Conservation (phyloP, 441 rosid genomes). For the Adansonia gregorii region DNA sequence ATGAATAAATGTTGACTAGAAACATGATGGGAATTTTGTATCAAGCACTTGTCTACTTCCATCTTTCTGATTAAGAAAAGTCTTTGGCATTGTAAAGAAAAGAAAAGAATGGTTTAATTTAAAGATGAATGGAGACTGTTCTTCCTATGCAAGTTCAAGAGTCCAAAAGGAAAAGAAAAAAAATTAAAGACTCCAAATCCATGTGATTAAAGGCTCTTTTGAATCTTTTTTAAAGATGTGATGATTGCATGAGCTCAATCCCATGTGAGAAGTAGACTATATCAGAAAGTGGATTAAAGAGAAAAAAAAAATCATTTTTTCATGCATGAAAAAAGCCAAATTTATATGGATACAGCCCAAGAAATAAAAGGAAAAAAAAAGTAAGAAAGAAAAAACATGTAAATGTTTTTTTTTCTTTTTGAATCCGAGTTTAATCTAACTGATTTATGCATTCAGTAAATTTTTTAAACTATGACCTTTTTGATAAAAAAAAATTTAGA, state of each 20-base stretch:
- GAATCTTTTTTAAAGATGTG: conserved; percentile 28
- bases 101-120: neutral
- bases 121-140: neutral
- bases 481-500: too few relatives aligned
- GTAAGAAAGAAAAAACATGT: neutral
- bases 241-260: conserved; percentile 42
- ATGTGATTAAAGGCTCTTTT: conserved; percentile 38
- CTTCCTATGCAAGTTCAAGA: neutral
- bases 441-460: too few relatives aligned
- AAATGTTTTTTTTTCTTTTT: neutral
- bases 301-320: neutral
- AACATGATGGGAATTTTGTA: neutral
- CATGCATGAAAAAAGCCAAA: neutral
- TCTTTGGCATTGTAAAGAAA: neutral
- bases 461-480: too few relatives aligned
- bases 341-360: neutral
- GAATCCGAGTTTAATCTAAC: neutral
- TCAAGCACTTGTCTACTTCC: neutral
- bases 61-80: neutral
- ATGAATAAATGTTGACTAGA: neutral
- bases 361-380: neutral
- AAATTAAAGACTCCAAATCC: conserved; percentile 35
- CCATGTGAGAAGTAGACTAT: conserved; percentile 34
- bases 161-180: neutral
- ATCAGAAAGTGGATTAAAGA: conserved; percentile 5